Conservation (phyloP, 441 rosid genomes). For the Aleurites moluccanus region DNA sequence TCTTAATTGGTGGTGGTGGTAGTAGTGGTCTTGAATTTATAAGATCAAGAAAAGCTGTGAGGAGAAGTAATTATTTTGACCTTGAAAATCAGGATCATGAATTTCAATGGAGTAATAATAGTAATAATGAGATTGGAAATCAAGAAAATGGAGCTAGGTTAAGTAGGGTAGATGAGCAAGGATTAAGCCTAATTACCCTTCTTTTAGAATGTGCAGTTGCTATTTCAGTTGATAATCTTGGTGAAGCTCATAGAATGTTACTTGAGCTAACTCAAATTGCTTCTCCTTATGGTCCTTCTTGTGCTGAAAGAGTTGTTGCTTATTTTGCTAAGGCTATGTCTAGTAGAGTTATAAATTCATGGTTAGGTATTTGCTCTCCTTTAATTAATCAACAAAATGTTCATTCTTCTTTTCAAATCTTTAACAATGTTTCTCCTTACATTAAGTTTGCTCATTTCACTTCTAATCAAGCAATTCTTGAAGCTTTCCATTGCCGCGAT, state of each 20-base stretch:
- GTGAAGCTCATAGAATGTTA: conserved; percentile 57
- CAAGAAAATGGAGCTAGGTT: conserved; percentile 16
- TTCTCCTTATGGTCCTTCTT: conserved; percentile 56
- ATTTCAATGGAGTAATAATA: conserved; percentile 26
- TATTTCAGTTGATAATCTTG: conserved; percentile 61
- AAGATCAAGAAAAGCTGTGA: conserved; percentile 30
- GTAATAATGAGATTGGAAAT: conserved; percentile 18
- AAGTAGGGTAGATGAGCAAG: conserved; percentile 40
- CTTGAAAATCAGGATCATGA: conserved; percentile 17
- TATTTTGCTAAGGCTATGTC: conserved; percentile 68
- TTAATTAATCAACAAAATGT: conserved; percentile 43
- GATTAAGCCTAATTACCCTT: conserved; percentile 43
- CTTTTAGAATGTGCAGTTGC: conserved; percentile 63
- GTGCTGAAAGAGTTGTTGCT: conserved; percentile 63
- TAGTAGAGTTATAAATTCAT: conserved; percentile 59
- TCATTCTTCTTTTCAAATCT: conserved; percentile 46
- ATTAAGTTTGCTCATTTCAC: conserved; percentile 74
- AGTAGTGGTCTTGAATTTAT: neutral
- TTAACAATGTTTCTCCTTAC: conserved; percentile 62
- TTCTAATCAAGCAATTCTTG: conserved; percentile 68
- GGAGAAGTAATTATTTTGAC: conserved; percentile 21
- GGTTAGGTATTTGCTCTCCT: conserved; percentile 61
- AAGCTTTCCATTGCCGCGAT: conserved; percentile 53
- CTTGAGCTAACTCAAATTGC: conserved; percentile 71
- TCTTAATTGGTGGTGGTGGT: conserved; percentile 21